These are phyloP conservation scores for Fusarium tricinctum DNA, from an alignment of 2,329 filamentous ascomycete genomes.

Conservation along the genomic window DNA sequence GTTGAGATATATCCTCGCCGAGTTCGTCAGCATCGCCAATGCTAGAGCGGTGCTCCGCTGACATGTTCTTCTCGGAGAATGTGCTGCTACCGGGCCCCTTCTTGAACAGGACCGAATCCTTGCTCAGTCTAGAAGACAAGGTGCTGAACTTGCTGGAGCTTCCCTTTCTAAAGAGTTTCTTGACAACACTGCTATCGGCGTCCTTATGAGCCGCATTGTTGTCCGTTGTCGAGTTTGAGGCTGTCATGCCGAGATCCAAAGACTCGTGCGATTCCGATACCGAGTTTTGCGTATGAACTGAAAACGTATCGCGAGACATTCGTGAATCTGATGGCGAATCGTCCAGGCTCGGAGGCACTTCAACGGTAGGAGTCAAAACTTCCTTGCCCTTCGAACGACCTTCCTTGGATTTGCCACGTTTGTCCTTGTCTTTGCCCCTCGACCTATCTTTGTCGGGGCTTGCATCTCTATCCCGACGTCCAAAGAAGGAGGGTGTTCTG, in stretches of 20 bases:
- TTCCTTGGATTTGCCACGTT: conserved; percentile 53
- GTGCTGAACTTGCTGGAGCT: conserved; percentile 74
- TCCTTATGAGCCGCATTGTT: conserved; percentile 63
- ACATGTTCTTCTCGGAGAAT: conserved; percentile 70
- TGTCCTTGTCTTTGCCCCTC: conserved; percentile 55
- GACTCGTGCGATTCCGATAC: conserved; percentile 73
- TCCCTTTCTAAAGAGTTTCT: conserved; percentile 74
- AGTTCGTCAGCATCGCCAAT: conserved; percentile 69
- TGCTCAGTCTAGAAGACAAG: conserved; percentile 69
- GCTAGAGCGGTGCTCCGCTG: conserved; percentile 68
- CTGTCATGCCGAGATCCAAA: conserved; percentile 66
- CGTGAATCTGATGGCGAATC: conserved; percentile 68
- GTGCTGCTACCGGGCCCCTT: conserved; percentile 70
- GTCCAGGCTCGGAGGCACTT: conserved; percentile 55
- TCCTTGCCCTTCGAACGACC: conserved; percentile 57
- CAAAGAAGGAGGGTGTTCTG: conserved; percentile 77
- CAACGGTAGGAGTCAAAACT: conserved; percentile 56
- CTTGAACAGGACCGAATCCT: conserved; percentile 69
- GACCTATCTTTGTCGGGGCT: conserved; percentile 43
- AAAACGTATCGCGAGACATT: conserved; percentile 69
- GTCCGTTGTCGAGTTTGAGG: conserved; percentile 71
- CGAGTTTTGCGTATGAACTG: conserved; percentile 70
- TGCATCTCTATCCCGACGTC: conserved; percentile 58
- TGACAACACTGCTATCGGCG: conserved; percentile 70
- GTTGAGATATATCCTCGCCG: conserved; percentile 59